Base-by-base conservation (phyloP, 257 asterid species). In the Craterostigma plantagineum region DNA sequence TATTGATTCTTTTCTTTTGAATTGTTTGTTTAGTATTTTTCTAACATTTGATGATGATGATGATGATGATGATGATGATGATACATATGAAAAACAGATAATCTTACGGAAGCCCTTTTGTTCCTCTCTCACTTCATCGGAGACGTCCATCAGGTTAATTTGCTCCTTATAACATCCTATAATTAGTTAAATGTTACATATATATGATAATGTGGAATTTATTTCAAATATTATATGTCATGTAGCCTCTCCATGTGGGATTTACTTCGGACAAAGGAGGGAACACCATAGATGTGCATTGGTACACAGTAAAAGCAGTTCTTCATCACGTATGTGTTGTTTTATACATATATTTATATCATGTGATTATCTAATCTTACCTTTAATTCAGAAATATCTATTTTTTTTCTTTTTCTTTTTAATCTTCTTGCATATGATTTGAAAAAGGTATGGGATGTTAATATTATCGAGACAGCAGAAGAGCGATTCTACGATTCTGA, bases 181-280 rank as follows among this genome's bases (percentile, higher is more conserved):
- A 34, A 34, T 34, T 38, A 38, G 10, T 15, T 15, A 38, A 23
- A 23, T 23, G 6, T 23, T 23, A 23, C 6, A 23, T 23, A 23
- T 23, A 23, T 23, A 23, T 23, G 8, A 36, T 12, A 1, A 36
- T 9, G 12, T 8, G n/a, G 3, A 33, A 38, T 34, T 42, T 12
- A 33, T 42, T 33, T 16, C 41, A 10, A 14, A 14, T 23, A n/a
- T n/a, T n/a, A 23, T 23, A 23, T 23, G 30, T n/a, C n/a, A n/a
- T 58, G 60, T 70, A 84, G 96, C 94, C 96, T 44, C 49, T 85
- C 35, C 96, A 85, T 54, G 92, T 68, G 4, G 96, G 85, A 38
- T 75, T 75, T 60, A 65, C 72, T 15, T 57, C 77, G n/a, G 80
- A 75, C 43, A 66, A 38, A 41, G 92, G 92, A 43, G 92, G 56